These are phyloP conservation scores for Coelastrella sp. DNA, from an alignment of 139 green algal genomes.

Conservation along the genomic window DNA sequence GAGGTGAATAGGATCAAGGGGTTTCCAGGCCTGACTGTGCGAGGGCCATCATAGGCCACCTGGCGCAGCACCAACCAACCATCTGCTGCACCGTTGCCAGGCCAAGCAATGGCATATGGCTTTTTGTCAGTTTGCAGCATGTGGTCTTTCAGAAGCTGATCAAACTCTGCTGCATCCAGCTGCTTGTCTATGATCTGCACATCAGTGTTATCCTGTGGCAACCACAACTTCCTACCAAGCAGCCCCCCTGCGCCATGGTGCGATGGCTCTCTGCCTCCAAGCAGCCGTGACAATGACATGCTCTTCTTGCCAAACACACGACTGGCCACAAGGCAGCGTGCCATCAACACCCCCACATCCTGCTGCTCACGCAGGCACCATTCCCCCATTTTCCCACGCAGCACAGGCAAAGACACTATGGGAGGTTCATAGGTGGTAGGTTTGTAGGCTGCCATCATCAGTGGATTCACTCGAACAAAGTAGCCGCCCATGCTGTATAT, in stretches of 20 bases:
- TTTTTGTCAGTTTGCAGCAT: neutral
- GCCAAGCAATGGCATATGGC: neutral
- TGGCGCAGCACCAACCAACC: neutral
- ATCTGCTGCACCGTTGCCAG: neutral
- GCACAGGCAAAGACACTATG: neutral
- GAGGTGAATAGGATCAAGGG: neutral
- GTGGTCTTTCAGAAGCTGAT: neutral
- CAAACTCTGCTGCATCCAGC: neutral
- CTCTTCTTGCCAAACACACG: neutral
- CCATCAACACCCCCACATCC: slow-evolving; percentile 4
- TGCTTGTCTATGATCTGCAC: neutral
- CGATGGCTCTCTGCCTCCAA: neutral
- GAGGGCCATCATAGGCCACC: neutral
- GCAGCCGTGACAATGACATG: neutral
- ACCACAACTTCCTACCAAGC: neutral
- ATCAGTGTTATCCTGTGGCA: neutral
- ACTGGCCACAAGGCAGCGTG: neutral
- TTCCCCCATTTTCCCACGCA: neutral
- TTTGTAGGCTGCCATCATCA: neutral
- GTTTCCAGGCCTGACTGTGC: neutral
- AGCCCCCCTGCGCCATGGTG: neutral
- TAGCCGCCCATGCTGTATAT: neutral
- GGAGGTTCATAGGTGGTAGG: neutral
- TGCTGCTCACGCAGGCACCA: neutral
- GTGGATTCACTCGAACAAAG: slow-evolving; percentile 8